These are phyloP conservation scores for Chlorella sp. DNA, from an alignment of 139 green algal species.

Conservation along the genomic window DNA sequence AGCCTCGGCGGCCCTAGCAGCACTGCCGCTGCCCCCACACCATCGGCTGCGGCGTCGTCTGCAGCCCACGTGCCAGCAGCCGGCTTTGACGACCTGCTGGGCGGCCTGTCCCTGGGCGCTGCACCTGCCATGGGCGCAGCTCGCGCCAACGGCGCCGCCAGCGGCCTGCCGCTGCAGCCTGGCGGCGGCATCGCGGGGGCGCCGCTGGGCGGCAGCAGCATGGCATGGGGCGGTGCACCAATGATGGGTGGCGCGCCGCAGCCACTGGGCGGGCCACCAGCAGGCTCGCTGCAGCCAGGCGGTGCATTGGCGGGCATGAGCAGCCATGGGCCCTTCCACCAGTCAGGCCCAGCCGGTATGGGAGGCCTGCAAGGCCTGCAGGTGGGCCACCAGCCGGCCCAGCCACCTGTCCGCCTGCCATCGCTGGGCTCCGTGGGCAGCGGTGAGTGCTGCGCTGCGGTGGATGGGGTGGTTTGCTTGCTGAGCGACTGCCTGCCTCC, in stretches of 20 bases:
- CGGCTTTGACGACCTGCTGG: conserved; percentile 12
- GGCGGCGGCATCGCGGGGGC: background rate
- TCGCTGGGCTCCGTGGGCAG: too few species aligned
- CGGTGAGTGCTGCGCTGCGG: background rate
- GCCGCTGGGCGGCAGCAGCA: background rate
- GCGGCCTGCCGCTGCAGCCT: background rate
- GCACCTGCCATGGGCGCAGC: background rate
- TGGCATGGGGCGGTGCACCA: background rate
- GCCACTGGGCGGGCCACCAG: too few species aligned
- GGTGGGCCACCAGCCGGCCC: background rate
- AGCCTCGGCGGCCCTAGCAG: background rate
- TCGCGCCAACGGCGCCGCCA: background rate
- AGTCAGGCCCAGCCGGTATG: background rate
- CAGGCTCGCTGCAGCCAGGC: too few species aligned
- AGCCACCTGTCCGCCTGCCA: background rate
- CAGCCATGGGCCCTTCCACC: background rate
- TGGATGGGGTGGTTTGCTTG: background rate
- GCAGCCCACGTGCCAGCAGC: background rate
- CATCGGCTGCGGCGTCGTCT: background rate
- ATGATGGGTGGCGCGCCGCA: background rate
- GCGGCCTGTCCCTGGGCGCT: conserved; percentile 2
- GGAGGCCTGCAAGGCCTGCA: background rate
- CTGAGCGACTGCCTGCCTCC: too few species aligned
- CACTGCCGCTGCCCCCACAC: background rate
- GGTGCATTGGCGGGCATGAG: background rate